Base-by-base conservation (phyloP, 495 filamentous ascomycete genomes). In the Annulohypoxylon bovei region DNA sequence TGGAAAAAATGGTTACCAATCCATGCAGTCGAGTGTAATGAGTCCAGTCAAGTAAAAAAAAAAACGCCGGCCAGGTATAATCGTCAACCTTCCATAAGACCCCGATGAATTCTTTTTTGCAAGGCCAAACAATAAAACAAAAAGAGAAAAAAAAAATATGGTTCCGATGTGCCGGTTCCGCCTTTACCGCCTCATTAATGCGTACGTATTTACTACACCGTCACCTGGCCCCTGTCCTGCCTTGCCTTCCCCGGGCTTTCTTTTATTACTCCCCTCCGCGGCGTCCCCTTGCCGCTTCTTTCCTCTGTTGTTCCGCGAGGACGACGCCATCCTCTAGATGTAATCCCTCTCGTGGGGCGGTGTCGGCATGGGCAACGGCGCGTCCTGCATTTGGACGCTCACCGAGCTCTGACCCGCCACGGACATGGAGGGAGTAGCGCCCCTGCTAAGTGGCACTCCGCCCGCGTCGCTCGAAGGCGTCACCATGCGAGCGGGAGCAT, bases 391-490 rank as follows among this genome's bases (percentile, higher is more conserved):
- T 44, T 69, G 71, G 22, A 73, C 12, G 53, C 72, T 75, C 23
- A 73, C 54, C 30, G 54, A 68, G 59, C 71, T 74, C 18, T 69
- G 73, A 8, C 52, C 37, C 11, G 40, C 33, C 6, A 28, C 4
- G 2, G 39, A 46, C 12, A 65, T 65, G 1, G 74, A 76, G 6
- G 75, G 75, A 39, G 72, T 75, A 9, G 73, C 64, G 35, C 75
- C 72, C 35, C 75, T 61, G 6, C 72, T 75, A 9, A 74, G 46
- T 20, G 76, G 76, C 27, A 66, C 72, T 53, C 75, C 71, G 52
- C 79, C 76, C 5, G 70, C 62, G 0, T 79, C 75, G 20, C 73
- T 74, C 12, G 72, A 68, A 27, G 77, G 76, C 6, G 77, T 78
- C 20, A 75, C 70, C 62, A 76, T 75, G 49, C 76, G 68, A 8